Percentiles rank a stretch among this genome's conserved stretches.
These are phyloP conservation scores for Alternaria arborescens DNA, from an alignment of 2,329 filamentous ascomycete genomes.

Conservation along the genomic window DNA sequence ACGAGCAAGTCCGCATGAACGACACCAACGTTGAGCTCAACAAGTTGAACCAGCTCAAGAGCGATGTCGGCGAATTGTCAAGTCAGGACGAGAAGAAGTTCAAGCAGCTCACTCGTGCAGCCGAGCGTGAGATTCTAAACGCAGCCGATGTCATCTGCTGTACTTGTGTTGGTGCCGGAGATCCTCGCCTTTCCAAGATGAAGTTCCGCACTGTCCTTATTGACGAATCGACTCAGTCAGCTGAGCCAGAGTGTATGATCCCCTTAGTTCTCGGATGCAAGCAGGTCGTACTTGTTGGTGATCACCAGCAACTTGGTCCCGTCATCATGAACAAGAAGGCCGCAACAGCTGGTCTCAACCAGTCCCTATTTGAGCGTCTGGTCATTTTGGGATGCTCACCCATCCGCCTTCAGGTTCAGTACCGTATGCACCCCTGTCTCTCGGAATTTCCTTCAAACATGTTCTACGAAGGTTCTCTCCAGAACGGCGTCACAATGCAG, in stretches of 20 bases:
- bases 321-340: conserved; percentile 99
- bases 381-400: conserved; percentile 90
- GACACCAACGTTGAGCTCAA: conserved; percentile 93
- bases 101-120: conserved; percentile 91
- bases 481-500: conserved; percentile 93
- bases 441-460: conserved; percentile 99
- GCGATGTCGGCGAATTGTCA: conserved; percentile 86
- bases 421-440: conserved; percentile 98
- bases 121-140: conserved; percentile 91
- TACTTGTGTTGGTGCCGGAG: conserved; percentile 96
- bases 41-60: conserved; percentile 93
- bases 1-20: conserved; percentile 97
- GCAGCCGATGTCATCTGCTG: conserved; percentile 99
- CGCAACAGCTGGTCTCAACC: conserved; percentile 94
- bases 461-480: conserved; percentile 98
- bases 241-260: conserved; percentile 99
- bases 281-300: conserved; percentile 97
- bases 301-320: conserved; percentile 96
- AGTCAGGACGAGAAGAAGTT: conserved; percentile 98
- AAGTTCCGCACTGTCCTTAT: conserved; percentile 98
- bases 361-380: conserved; percentile 96
- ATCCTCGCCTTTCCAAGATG: conserved; percentile 93
- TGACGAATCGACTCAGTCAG: conserved; percentile 97
- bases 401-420: conserved; percentile 94
- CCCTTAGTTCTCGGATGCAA: conserved; percentile 96